These are phyloP conservation scores for Solidago caesia DNA, from an alignment of 129 eudicot species.

Conservation along the genomic window DNA sequence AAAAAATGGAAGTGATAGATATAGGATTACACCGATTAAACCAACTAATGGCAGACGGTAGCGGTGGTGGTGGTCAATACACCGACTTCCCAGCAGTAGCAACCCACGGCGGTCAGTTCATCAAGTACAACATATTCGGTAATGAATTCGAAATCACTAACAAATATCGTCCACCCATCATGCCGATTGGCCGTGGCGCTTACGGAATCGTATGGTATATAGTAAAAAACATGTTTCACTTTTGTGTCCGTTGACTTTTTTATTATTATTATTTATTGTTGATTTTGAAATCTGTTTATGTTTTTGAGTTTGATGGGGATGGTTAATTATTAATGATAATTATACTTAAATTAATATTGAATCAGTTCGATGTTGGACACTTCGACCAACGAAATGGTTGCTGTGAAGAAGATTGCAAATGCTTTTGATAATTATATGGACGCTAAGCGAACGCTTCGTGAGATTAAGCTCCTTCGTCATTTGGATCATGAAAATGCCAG, in stretches of 20 bases:
- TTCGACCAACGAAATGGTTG: constrained; percentile 91
- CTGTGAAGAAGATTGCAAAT: constrained; percentile 85
- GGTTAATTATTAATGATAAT: no score
- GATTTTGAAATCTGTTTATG: constrained; percentile 5
- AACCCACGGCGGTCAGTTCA: constrained; percentile 80
- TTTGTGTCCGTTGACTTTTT: constrained; percentile 30
- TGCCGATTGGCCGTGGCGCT: constrained; percentile 97
- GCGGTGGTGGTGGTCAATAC: constrained; percentile 42
- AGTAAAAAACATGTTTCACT: constrained; percentile 1
- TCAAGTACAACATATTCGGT: constrained; percentile 69
- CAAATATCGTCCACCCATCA: constrained; percentile 85
- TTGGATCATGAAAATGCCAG: constrained; percentile 88
- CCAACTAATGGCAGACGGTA: constrained; percentile 48
- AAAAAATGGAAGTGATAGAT: no score
- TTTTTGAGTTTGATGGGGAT: not conserved
- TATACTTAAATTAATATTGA: not conserved
- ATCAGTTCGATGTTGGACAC: constrained; percentile 71
- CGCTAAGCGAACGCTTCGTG: constrained; percentile 88
- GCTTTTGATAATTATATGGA: constrained; percentile 92
- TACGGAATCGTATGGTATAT: constrained; percentile 89
- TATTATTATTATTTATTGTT: not conserved
- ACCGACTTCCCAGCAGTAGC: constrained; percentile 66
- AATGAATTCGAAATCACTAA: constrained; percentile 65
- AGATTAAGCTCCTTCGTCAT: constrained; percentile 85
- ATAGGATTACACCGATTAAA: no score